A percentile compares a stretch with the other conserved stretches of the same genome.
These are phyloP conservation scores for Colletotrichum neosansevieriae DNA, from an alignment of 2,329 filamentous ascomycete species.

Conservation along the genomic window DNA sequence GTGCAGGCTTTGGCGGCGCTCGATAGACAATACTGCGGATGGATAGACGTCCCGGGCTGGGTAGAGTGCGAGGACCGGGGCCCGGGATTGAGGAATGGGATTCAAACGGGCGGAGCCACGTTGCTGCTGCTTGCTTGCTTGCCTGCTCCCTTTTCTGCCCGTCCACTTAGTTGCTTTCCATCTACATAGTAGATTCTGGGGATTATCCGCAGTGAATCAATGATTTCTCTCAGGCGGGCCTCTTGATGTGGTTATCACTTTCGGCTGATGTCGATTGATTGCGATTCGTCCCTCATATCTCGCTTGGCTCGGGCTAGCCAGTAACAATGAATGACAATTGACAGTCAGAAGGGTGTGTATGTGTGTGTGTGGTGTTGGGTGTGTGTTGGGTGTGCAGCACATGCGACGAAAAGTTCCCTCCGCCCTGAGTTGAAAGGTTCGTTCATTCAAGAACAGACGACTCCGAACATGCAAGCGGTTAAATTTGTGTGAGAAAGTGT, in stretches of 20 bases:
- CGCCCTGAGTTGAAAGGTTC: constrained; percentile 18
- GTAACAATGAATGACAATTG: background rate
- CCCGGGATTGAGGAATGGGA: background rate
- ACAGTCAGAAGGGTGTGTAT: background rate
- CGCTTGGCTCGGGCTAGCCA: constrained; percentile 10
- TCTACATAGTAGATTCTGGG: background rate
- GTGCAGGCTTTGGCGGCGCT: too few species aligned
- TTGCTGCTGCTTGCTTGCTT: constrained; percentile 1
- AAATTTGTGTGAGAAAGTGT: too few species aligned
- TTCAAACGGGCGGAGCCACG: constrained; percentile 8
- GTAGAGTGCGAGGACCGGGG: constrained; percentile 20
- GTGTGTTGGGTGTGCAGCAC: background rate
- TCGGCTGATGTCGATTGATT: constrained; percentile 15
- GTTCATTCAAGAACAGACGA: constrained; percentile 14
- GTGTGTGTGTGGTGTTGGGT: background rate
- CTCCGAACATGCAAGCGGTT: constrained; percentile 6
- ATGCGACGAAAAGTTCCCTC: constrained; percentile 6
- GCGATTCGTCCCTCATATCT: constrained; percentile 20
- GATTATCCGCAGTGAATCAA: background rate
- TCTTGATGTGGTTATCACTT: background rate
- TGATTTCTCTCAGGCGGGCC: background rate
- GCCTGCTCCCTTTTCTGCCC: background rate
- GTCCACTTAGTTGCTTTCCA: background rate
- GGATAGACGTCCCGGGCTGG: constrained; percentile 9
- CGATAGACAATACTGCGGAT: background rate